Base-by-base conservation (phyloP, 176 grass and related monocot species). In the Thinopyrum elongatum region DNA sequence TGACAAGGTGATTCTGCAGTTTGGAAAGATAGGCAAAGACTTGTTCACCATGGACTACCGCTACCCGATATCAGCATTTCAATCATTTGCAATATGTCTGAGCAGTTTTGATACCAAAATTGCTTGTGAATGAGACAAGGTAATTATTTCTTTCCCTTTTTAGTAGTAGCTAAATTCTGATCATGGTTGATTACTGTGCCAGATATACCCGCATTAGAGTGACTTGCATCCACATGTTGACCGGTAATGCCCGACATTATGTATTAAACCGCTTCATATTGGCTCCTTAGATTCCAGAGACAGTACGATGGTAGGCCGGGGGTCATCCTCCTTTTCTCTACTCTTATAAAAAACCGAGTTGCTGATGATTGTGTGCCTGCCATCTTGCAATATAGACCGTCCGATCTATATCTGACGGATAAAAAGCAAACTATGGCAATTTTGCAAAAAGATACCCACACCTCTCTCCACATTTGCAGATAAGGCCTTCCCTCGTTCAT, bases 31-130 rank as follows among this genome's bases (percentile, higher is more conserved):
- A 7, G 94, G 90, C 14, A 99, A 99, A 81, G 94, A 99, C 87
- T 84, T 99, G 67, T 99, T 99, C 94, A 99, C 94, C 55, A 96
- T 99, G 97, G 97, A 99, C 82, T 99, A 91, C 79, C 17, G 88
- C 22, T 99, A 99, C 89, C 97, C 97, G 10, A 51, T 99, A 65
- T 99, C 97, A 21, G 92, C 94, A 78, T 99, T 99, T 79, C 97
- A 99, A 70, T 85, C 97, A 10, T 99, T 99, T 86, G 94, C 94
- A 19, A 92, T 99, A 53, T 99, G 97, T 86, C 88, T 99, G 60
- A 96, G 97, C 82, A 99, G 97, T 69, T 99, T 99, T 22, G 97
- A 99, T 35, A 99, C 97, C 82, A 99, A 98, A 87, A 99, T 99
- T 73, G 97, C 97, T 60, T 99, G 97, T 39, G 97, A 99, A 92